phyloP scores from a whole-genome alignment of 345 rosid species.

The Moricandia moricandioides region DNA sequence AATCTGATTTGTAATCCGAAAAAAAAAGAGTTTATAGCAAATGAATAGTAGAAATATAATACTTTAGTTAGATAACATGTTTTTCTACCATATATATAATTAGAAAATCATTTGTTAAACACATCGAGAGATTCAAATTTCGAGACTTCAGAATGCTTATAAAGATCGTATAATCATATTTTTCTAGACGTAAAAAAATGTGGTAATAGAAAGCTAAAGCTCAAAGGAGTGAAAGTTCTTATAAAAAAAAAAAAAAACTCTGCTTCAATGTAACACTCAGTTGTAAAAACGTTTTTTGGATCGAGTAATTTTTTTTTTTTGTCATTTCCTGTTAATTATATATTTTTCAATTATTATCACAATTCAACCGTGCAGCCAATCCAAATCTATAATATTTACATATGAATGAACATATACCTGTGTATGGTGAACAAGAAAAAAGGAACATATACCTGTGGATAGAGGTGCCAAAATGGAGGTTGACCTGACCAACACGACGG shows the following conservation, averaged over 20 bases:
- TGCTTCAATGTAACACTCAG: too few species aligned
- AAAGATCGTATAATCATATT: background rate
- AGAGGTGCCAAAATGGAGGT: slow-evolving; percentile 58
- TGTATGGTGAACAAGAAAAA: background rate
- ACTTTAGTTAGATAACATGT: background rate
- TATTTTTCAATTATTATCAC: background rate
- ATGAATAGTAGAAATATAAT: background rate
- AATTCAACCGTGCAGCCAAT: background rate
- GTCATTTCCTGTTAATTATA: background rate
- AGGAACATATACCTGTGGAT: slow-evolving; percentile 31
- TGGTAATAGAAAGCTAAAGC: too few species aligned
- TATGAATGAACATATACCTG: background rate
- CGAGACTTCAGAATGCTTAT: background rate
- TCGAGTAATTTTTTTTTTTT: too few species aligned
- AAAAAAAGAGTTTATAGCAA: background rate
- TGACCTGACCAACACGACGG: slow-evolving; percentile 47
- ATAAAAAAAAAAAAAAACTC: too few species aligned
- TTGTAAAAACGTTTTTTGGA: too few species aligned
- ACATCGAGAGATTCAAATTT: background rate
- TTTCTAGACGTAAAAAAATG: background rate
- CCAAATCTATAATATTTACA: background rate
- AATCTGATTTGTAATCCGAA: background rate
- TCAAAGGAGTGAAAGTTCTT: too few species aligned
- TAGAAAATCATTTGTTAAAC: background rate
- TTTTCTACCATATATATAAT: background rate